Conservation (phyloP, 352 stramenopile genomes). For the Phytophthora constricta region DNA sequence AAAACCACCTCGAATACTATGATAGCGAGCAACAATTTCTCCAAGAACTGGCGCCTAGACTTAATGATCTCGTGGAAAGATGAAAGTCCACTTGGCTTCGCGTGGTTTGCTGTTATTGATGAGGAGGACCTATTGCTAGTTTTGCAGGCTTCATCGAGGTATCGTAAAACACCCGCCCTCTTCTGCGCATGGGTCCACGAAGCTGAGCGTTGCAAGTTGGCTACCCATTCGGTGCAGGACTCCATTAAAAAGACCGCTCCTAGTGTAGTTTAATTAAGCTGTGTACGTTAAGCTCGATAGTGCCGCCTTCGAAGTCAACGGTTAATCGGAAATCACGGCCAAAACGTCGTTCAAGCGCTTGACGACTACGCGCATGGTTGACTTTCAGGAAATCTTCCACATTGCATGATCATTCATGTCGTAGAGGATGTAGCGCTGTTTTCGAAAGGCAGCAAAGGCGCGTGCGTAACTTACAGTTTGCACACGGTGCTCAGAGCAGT, state of each 20-base stretch:
- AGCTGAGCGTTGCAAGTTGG: neutral
- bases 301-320: neutral
- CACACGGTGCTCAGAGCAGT: neutral
- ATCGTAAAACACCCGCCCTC: neutral
- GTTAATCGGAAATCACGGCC: constrained; percentile 6
- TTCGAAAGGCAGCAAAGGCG: constrained; percentile 17
- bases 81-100: no score
- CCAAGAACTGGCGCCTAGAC: neutral
- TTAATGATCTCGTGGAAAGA: neutral
- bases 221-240: neutral
- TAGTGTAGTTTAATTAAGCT: constrained; percentile 12
- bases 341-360: constrained; percentile 8
- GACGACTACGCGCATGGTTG: constrained; percentile 1
- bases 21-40: neutral
- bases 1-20: no score
- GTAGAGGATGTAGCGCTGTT: neutral
- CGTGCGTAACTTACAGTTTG: constrained; percentile 5
- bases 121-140: no score
- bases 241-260: constrained; percentile 7
- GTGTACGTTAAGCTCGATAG: constrained; percentile 10
- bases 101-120: no score
- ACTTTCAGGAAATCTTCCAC: constrained; percentile 11
- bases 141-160: no score
- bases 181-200: neutral
- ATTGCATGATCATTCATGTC: constrained; percentile 17